These are phyloP conservation scores for Ophiostoma sp. DNA, from an alignment of 2,329 filamentous ascomycete species.

Conservation along the genomic window DNA sequence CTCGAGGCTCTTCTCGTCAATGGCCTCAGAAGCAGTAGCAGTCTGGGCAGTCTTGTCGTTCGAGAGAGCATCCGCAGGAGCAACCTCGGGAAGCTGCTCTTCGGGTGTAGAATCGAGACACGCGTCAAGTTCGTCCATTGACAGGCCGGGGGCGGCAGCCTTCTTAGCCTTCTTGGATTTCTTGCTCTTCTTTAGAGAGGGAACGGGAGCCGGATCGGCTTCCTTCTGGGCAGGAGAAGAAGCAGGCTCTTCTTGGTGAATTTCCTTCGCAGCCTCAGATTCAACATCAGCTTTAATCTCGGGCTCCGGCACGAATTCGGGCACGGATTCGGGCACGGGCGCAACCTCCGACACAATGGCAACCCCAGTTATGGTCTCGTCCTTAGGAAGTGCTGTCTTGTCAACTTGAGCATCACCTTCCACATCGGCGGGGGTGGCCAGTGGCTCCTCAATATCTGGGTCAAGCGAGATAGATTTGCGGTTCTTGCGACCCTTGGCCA, in stretches of 20 bases:
- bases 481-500: not conserved
- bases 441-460: not conserved
- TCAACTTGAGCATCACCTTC: not conserved
- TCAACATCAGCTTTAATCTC: not conserved
- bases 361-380: not conserved
- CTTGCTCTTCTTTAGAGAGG: conserved; percentile 12
- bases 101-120: not conserved
- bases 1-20: not conserved
- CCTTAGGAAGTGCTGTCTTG: not conserved
- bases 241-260: not conserved
- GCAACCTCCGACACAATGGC: not conserved
- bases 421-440: not conserved
- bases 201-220: not conserved
- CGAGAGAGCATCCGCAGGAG: not conserved
- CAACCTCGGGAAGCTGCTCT: not conserved
- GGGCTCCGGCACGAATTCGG: not conserved
- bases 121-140: not conserved
- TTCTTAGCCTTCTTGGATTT: conserved; percentile 11
- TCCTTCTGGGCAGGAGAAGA: not conserved
- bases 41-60: not conserved
- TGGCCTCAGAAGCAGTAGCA: not conserved
- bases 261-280: not conserved
- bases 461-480: not conserved
- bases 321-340: not conserved
- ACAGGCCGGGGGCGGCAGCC: not conserved